Conservation (phyloP, 768 basidiomycete genomes). For the Agrocybe pediades region DNA sequence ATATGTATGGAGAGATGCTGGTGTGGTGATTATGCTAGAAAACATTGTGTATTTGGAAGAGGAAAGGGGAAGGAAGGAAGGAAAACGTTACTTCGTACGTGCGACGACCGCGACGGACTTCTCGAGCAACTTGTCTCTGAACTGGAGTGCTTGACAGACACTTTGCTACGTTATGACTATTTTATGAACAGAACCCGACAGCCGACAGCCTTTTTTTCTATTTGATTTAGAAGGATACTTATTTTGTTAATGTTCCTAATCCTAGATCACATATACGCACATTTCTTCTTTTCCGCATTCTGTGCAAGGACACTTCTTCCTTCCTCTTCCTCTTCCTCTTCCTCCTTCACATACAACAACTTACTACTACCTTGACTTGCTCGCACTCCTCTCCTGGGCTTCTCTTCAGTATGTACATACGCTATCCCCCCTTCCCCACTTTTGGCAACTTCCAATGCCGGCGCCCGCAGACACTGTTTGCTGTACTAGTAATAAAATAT, state of each 20-base stretch:
- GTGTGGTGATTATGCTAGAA: slow-evolving; percentile 56
- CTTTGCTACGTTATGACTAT: neutral
- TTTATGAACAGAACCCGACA: neutral
- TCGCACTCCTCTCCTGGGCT: neutral
- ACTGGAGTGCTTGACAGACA: neutral
- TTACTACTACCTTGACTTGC: neutral
- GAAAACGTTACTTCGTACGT: neutral
- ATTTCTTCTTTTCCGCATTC: slow-evolving; percentile 3
- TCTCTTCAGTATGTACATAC: neutral
- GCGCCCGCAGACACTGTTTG: neutral
- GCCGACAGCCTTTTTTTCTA: neutral
- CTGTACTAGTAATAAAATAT: neutral
- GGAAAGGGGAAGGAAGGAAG: neutral
- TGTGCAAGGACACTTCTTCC: slow-evolving; percentile 1
- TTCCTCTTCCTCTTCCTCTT: no score
- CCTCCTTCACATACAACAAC: neutral
- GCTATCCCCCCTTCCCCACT: neutral
- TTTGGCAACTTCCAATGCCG: neutral
- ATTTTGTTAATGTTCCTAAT: neutral
- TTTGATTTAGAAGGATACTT: neutral
- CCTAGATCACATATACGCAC: neutral
- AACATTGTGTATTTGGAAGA: no score
- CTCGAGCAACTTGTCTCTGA: neutral
- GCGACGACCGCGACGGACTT: neutral
- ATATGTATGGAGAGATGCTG: slow-evolving; percentile 91